Evolutionary conservation across 1,139 yeast genomes (phyloP), one percentile per base, ranked within the genome.

Genomic region (Saccharomyces pastorianus): DNA sequence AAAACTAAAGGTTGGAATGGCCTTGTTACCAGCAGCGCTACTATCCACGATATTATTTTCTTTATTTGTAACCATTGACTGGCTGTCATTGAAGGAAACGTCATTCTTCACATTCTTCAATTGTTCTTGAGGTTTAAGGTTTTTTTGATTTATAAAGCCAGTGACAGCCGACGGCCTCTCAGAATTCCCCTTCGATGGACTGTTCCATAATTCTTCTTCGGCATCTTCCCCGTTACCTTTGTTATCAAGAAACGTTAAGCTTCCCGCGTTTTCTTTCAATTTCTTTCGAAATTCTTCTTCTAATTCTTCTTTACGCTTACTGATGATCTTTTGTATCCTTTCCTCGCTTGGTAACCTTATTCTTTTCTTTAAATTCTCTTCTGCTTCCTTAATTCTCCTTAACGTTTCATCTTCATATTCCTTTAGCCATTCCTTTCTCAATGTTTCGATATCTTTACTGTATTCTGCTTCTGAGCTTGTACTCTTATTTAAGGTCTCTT

Each of bases 331-430:
- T 47, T 64, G 61, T 42, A 66, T 60, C 51, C 63, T 67, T 32
- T 66, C 67, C 51, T 68, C 69, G 14, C 66, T 58, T 11, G 69
- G 69, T 42, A 63, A 52, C 47, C 66, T 54, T 17, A 71, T 62
- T 27, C 66, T 64, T 26, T 52, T 62, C 56, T 71, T 71, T 48
- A 65, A 54, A 11, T 60, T 59, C 46, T 71, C 73, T 23, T 67
- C 58, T 6, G 71, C 72, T 27, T 59, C 64, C 25, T 63, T 61
- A 17, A 67, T 60, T 42, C 66, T 57, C 31, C 56, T 48, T 3
- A 56, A 46, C 4, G 64, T 55, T 26, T 64, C 60, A 6, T 49
- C 54, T 50, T 69, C 71, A 55, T 67, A 64, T 44, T 68, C 66
- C 9, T 59, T 38, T 51, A 51, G 27, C 50, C 48, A 51, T 28